Conservation (phyloP, 768 basidiomycete species). For the Cystobasidiopsis lactophilus region DNA sequence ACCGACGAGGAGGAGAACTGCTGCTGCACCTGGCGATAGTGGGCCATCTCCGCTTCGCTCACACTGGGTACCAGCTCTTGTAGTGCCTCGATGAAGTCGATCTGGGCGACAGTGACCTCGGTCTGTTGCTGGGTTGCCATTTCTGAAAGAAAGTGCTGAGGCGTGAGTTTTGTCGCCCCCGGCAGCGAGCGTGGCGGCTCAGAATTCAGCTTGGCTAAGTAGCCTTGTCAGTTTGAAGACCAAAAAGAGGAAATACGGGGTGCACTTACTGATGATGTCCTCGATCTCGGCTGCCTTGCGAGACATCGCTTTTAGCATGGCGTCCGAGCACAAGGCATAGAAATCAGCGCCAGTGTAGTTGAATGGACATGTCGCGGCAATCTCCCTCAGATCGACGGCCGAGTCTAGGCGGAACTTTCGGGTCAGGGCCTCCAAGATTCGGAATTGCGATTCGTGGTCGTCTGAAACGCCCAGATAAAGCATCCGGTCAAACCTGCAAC, state of each 20-base stretch:
- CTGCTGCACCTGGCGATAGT: conserved; percentile 51
- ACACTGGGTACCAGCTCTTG: conserved; percentile 27
- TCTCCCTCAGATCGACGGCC: conserved; percentile 35
- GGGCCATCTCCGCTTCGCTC: conserved; percentile 60
- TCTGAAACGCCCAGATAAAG: conserved; percentile 83
- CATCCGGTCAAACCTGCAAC: conserved; percentile 78
- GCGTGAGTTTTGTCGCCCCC: conserved; percentile 43
- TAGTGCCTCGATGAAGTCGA: conserved; percentile 59
- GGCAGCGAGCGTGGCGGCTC: conserved; percentile 25
- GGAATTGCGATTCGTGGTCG: conserved; percentile 59
- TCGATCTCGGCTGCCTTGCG: conserved; percentile 64
- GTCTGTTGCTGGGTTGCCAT: conserved; percentile 48
- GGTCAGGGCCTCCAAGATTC: conserved; percentile 73
- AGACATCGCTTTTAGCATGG: conserved; percentile 84
- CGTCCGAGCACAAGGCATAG: conserved; percentile 90
- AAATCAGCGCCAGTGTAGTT: conserved; percentile 96
- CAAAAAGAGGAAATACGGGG: not conserved
- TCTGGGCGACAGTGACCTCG: conserved; percentile 45
- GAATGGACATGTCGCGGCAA: conserved; percentile 63
- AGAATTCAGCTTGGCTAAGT: conserved; percentile 30
- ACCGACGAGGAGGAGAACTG: conserved; percentile 34
- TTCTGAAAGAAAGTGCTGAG: conserved; percentile 76
- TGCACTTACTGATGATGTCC: conserved; percentile 38
- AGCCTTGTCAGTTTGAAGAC: not conserved
- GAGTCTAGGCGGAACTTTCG: conserved; percentile 70